These are phyloP conservation scores for Lecanicillium sp. DNA, from an alignment of 2,329 filamentous ascomycete genomes.

Conservation along the genomic window DNA sequence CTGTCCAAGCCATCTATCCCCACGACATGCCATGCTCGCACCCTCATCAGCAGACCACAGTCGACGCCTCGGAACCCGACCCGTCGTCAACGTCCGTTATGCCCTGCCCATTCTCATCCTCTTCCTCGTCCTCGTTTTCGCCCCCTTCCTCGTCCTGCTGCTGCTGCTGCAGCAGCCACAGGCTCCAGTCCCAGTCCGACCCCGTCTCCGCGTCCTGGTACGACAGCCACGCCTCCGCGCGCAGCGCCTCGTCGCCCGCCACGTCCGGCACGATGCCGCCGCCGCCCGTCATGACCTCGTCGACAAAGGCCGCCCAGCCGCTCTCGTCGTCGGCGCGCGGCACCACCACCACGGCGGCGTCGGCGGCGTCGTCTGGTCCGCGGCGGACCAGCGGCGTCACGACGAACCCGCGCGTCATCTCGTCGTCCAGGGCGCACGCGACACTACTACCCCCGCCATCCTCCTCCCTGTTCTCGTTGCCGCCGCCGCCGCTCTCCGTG, in stretches of 20 bases:
- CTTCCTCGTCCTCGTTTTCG: conserved; percentile 12
- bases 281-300: conserved; percentile 19
- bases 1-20: too few species aligned
- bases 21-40: too few species aligned
- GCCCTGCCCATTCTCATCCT: conserved; percentile 9
- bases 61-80: conserved; percentile 11
- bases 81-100: conserved; percentile 14
- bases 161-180: conserved; percentile 19
- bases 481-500: not conserved
- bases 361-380: conserved; percentile 4
- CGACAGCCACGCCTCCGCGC: conserved; percentile 20
- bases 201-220: conserved; percentile 17
- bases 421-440: conserved; percentile 24
- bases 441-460: not conserved
- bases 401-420: conserved; percentile 28
- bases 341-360: conserved; percentile 9
- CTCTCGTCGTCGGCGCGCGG: conserved; percentile 17
- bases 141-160: not conserved
- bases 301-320: conserved; percentile 25
- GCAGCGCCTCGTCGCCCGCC: conserved; percentile 20
- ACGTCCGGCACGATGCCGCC: conserved; percentile 19
- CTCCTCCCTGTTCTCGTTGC: conserved; percentile 14
- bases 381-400: conserved; percentile 18
- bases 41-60: too few species aligned
- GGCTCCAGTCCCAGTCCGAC: conserved; percentile 19